These are phyloP conservation scores for Cinchona pubescens DNA, from an alignment of 257 asterid species.

Conservation along the genomic window DNA sequence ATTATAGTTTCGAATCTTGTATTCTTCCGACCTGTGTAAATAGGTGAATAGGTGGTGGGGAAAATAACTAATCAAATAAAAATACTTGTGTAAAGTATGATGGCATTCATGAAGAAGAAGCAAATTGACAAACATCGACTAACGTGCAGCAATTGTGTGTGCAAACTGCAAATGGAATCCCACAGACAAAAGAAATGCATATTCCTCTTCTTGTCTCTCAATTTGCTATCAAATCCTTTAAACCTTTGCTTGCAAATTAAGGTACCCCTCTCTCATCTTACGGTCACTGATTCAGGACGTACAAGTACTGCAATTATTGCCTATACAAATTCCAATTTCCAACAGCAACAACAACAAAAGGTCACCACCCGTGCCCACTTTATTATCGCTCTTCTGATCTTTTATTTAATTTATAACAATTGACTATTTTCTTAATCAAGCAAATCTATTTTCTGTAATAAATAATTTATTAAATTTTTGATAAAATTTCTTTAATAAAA, in stretches of 20 bases:
- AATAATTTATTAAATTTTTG: no score
- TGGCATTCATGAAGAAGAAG: neutral
- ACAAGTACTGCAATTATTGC: slow-evolving; percentile 6
- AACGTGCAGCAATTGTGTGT: slow-evolving; percentile 13
- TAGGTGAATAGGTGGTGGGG: neutral
- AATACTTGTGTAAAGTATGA: neutral
- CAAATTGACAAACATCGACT: slow-evolving; percentile 5
- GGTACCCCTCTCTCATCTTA: neutral
- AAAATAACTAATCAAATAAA: neutral
- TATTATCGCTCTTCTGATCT: no score
- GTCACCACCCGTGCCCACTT: neutral
- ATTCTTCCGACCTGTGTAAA: no score
- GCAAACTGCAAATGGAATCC: slow-evolving; percentile 6
- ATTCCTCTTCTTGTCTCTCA: slow-evolving; percentile 22
- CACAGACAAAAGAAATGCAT: slow-evolving; percentile 28
- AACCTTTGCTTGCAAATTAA: slow-evolving; percentile 20
- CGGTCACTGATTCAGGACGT: neutral
- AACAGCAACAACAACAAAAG: neutral
- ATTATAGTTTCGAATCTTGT: no score
- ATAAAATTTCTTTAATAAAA: no score
- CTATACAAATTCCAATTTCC: slow-evolving; percentile 18
- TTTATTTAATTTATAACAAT: no score
- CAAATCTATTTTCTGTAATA: no score
- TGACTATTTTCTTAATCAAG: no score
- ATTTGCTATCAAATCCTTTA: slow-evolving; percentile 18